phyloP scores from a whole-genome alignment of 768 basidiomycete species.

The Mycena olivaceomarginata region DNA sequence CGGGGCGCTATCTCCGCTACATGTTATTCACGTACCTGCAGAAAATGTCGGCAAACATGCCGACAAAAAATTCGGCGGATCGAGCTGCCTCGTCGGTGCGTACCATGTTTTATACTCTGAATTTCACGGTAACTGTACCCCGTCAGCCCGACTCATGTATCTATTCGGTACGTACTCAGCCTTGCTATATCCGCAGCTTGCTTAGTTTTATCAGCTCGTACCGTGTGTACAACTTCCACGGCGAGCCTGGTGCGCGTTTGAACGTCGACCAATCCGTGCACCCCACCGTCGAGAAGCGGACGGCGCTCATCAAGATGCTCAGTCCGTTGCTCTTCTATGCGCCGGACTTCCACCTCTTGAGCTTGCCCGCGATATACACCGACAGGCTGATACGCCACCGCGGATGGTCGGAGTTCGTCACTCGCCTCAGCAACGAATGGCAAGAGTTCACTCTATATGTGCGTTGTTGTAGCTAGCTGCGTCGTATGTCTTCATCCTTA shows the following conservation, averaged over 20 bases:
- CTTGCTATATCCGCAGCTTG: conserved; percentile 48
- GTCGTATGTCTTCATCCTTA: conserved; percentile 40
- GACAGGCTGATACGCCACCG: conserved; percentile 64
- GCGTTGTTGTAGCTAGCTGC: conserved; percentile 38
- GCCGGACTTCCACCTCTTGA: conserved; percentile 67
- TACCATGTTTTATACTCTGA: background rate
- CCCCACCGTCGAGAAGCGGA: conserved; percentile 51
- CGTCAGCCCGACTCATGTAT: conserved; percentile 65
- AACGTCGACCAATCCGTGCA: conserved; percentile 66
- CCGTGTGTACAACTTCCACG: conserved; percentile 60
- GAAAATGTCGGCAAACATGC: conserved; percentile 35
- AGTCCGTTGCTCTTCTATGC: conserved; percentile 67
- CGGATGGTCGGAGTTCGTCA: conserved; percentile 67
- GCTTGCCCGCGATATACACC: conserved; percentile 69
- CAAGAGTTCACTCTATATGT: conserved; percentile 74
- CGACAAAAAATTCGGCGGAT: conserved; percentile 11
- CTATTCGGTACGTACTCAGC: conserved; percentile 56
- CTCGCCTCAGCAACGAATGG: conserved; percentile 68
- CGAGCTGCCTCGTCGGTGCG: conserved; percentile 53
- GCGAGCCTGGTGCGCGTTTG: conserved; percentile 66
- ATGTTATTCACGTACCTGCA: background rate
- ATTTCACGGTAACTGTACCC: conserved; percentile 41
- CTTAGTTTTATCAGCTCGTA: conserved; percentile 54
- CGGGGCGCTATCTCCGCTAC: too few species aligned
- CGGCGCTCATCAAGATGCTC: conserved; percentile 56